Conservation (phyloP, 176 grass and related monocot genomes). For the Dactylis glomerata region DNA sequence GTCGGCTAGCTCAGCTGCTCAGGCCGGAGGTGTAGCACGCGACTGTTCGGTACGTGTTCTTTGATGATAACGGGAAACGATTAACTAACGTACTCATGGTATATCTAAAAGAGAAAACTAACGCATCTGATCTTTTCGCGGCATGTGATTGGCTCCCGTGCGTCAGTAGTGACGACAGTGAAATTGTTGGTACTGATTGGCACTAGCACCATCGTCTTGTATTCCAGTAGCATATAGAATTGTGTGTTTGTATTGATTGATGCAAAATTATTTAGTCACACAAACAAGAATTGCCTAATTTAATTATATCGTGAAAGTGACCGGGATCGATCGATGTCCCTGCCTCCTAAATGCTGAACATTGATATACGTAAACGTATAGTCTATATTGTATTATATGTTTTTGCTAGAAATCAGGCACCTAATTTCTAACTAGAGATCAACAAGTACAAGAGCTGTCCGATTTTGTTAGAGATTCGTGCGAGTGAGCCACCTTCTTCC, state of each 20-base stretch:
- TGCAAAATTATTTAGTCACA: neutral
- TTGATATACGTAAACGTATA: too few species aligned
- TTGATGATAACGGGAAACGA: neutral
- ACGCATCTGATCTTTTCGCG: neutral
- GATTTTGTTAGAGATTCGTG: too few species aligned
- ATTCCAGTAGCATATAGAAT: neutral
- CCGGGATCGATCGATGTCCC: neutral
- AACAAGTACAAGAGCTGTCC: too few species aligned
- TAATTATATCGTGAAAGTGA: neutral
- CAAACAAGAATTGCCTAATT: neutral
- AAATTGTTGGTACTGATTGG: neutral
- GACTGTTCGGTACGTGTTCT: neutral
- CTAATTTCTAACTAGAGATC: too few species aligned
- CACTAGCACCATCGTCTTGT: neutral
- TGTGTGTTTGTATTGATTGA: neutral
- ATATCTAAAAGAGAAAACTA: neutral
- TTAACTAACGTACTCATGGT: neutral
- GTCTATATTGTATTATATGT: too few species aligned
- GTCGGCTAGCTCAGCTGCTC: neutral
- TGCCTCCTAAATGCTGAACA: neutral
- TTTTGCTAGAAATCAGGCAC: too few species aligned
- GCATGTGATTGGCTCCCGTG: neutral
- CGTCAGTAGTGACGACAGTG: constrained; percentile 12
- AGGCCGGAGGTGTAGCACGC: neutral
- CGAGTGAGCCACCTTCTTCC: too few species aligned